phyloP scores from a whole-genome alignment of 495 filamentous ascomycete species.

The Jackrogersella multiformis region DNA sequence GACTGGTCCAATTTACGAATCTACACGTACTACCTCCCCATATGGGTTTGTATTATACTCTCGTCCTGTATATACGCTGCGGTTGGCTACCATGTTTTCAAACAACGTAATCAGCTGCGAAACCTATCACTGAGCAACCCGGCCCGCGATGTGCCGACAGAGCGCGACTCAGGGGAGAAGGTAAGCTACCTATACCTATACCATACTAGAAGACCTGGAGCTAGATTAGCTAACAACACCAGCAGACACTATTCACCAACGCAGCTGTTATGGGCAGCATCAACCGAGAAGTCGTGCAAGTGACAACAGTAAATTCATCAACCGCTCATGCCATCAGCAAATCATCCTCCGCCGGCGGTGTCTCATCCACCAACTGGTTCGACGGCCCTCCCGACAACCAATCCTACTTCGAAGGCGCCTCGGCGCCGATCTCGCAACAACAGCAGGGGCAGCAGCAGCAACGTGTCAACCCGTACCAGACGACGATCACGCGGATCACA shows the following conservation, averaged over 20 bases:
- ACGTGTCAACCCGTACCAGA: constrained; percentile 41
- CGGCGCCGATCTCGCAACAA: constrained; percentile 9
- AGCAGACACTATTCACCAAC: constrained; percentile 42
- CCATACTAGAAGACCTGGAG: neutral
- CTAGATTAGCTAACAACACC: neutral
- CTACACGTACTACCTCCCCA: constrained; percentile 80
- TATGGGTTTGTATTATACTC: constrained; percentile 80
- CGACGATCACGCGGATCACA: constrained; percentile 37
- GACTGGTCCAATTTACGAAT: constrained; percentile 77
- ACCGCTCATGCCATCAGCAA: constrained; percentile 23
- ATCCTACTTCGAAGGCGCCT: constrained; percentile 20
- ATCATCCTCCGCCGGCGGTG: constrained; percentile 23
- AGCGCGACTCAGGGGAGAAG: constrained; percentile 54
- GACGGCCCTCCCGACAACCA: constrained; percentile 39
- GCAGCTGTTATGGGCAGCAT: constrained; percentile 47
- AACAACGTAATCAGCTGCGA: constrained; percentile 63
- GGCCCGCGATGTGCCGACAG: constrained; percentile 19
- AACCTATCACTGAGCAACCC: constrained; percentile 57
- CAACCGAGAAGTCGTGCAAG: constrained; percentile 45
- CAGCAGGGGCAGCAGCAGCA: too few species aligned
- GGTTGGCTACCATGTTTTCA: constrained; percentile 75
- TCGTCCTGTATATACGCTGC: constrained; percentile 76
- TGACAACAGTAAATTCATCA: constrained; percentile 45
- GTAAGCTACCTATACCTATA: constrained; percentile 31
- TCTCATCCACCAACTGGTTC: constrained; percentile 39